Evolutionary conservation across 1,284 basidiomycete species (phyloP).

Genomic region (Leccinum huronense): DNA sequence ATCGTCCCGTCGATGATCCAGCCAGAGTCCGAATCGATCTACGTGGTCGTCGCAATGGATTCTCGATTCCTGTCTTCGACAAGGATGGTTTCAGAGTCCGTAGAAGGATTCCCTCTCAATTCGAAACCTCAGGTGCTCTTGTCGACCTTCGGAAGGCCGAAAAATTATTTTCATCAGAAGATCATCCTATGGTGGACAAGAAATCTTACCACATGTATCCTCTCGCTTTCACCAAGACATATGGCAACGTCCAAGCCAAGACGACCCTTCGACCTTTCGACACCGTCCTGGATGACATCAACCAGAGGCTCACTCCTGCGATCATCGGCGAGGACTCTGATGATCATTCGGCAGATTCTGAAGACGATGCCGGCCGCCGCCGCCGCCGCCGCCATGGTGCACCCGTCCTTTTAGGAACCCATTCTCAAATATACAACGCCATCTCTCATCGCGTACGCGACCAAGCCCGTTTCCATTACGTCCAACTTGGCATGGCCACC

Average conservation of each 20-base stretch:
- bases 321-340: background rate
- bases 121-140: constrained; percentile 1
- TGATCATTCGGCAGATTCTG: background rate
- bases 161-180: background rate
- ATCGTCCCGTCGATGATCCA: background rate
- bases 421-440: background rate
- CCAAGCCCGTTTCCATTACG: background rate
- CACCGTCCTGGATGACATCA: background rate
- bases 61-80: constrained; percentile 2
- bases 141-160: constrained; percentile 5
- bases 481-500: background rate
- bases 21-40: background rate
- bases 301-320: background rate
- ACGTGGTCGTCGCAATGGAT: background rate
- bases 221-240: constrained; percentile 2
- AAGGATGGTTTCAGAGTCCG: background rate
- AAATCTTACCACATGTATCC: constrained; percentile 3
- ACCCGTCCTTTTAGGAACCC: background rate
- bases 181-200: too few species aligned
- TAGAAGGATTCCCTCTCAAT: background rate
- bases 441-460: background rate
- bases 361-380: background rate
- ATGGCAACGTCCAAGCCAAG: constrained; percentile 8
- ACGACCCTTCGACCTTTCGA: background rate
- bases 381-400: background rate